Evolutionary conservation across 768 basidiomycete genomes (phyloP), one percentile per base, ranked within the genome.

Genomic region (Fibroporia radiculosa): DNA sequence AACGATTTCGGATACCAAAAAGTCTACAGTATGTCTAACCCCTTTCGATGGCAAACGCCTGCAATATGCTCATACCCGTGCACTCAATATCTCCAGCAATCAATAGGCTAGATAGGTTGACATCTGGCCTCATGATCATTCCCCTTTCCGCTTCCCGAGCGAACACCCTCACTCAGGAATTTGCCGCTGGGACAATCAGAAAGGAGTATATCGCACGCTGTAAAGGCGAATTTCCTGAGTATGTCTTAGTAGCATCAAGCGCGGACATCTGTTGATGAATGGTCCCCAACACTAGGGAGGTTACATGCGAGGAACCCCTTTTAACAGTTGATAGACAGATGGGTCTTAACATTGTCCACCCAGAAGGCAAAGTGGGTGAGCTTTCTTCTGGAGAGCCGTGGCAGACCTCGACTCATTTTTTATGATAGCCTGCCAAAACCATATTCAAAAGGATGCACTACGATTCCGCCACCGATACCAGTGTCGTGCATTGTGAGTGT

Each of bases 191-290:
- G 0, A 77, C 75, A 12, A 82, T 99, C 44, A 74, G 77, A 51
- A 99, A 99, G 65, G 91, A 89, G 59, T 99, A 99, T 56, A 73
- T 98, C 18, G 93, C 95, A 1, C 71, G 93, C 36, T 90, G 85
- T 43, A 74, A 71, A 56, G 93, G 96, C 3, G 66, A 78, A 59
- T 98, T 99, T 56, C 88, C 93, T 5, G 73, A 67, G 91, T 95
- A 57, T 58, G 86, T 72, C 42, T n/a, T n/a, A n/a, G n/a, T n/a
- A n/a, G n/a, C n/a, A n/a, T 40, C 16, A 16, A 7, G 10, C n/a
- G n/a, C n/a, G n/a, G n/a, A n/a, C n/a, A n/a, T n/a, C n/a, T n/a
- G n/a, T n/a, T n/a, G n/a, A n/a, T n/a, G n/a, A n/a, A n/a, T n/a
- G n/a, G n/a, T n/a, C n/a, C n/a, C n/a, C 13, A 34, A 14, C 43